These are phyloP conservation scores for Xylariaceae sp. DNA, from an alignment of 2,329 filamentous ascomycete genomes.

Conservation along the genomic window DNA sequence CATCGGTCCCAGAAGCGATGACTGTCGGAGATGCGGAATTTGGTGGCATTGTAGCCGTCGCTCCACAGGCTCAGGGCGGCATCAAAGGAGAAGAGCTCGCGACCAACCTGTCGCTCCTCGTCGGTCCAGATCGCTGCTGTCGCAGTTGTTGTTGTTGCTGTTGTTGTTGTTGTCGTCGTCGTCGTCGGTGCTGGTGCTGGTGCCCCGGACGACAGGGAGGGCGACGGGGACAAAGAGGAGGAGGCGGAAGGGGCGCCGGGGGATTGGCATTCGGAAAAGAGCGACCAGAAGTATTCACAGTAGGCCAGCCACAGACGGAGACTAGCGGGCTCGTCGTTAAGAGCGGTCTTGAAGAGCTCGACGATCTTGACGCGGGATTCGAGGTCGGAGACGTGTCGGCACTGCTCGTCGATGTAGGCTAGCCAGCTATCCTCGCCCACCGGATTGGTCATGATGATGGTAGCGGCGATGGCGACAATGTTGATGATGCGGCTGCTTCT, in stretches of 20 bases:
- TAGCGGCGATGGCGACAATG: constrained; percentile 35
- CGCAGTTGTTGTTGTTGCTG: not conserved
- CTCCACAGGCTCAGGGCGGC: constrained; percentile 63
- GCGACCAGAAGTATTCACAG: constrained; percentile 69
- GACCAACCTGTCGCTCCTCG: constrained; percentile 63
- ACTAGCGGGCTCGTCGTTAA: constrained; percentile 66
- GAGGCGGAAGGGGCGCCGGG: constrained; percentile 35
- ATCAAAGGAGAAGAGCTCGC: constrained; percentile 66
- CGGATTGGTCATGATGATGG: constrained; percentile 44
- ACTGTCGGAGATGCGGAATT: constrained; percentile 70
- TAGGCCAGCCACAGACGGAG: constrained; percentile 70
- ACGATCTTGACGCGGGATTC: constrained; percentile 64
- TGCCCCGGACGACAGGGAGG: not conserved
- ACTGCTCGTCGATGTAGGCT: constrained; percentile 69
- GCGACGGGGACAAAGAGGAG: not conserved
- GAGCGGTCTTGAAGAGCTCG: constrained; percentile 66
- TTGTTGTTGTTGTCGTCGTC: constrained; percentile 14
- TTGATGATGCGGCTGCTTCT: constrained; percentile 3
- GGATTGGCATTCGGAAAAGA: constrained; percentile 59
- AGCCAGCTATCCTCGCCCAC: constrained; percentile 74
- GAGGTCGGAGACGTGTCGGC: constrained; percentile 52
- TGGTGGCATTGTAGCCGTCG: constrained; percentile 64
- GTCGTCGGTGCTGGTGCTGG: not conserved
- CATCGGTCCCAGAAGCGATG: constrained; percentile 76
- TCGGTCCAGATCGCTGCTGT: constrained; percentile 46